Conservation (phyloP, 768 basidiomycete species). For the Lentinus brumalis region DNA sequence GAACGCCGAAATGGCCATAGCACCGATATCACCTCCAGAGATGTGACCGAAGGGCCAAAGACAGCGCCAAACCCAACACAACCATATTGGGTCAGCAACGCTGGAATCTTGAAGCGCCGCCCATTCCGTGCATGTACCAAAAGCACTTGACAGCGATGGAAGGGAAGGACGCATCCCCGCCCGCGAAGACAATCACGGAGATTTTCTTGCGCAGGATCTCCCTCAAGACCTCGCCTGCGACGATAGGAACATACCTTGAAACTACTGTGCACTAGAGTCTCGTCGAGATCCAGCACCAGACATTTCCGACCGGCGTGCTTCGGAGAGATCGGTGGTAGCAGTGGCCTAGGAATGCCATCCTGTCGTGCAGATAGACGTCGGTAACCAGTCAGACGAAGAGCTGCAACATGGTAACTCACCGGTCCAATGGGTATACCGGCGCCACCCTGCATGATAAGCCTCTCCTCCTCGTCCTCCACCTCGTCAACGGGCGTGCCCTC, state of each 20-base stretch:
- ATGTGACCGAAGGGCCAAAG: no score
- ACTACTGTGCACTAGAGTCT: slow-evolving; percentile 95
- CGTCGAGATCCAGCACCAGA: slow-evolving; percentile 94
- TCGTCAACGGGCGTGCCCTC: slow-evolving; percentile 53
- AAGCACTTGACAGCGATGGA: no score
- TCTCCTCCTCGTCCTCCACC: slow-evolving; percentile 88
- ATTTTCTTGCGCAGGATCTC: no score
- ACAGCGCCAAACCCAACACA: no score
- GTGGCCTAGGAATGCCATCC: slow-evolving; percentile 86
- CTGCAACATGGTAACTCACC: slow-evolving; percentile 52
- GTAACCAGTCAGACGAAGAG: neutral
- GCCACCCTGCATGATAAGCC: slow-evolving; percentile 87
- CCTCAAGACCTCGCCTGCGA: slow-evolving; percentile 5
- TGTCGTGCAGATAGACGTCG: slow-evolving; percentile 31
- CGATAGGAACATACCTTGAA: slow-evolving; percentile 75
- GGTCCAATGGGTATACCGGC: slow-evolving; percentile 94
- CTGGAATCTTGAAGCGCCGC: no score
- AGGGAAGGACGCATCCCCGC: no score
- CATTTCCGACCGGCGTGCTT: slow-evolving; percentile 91
- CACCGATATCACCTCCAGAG: no score
- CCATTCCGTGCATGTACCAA: no score
- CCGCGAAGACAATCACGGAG: no score
- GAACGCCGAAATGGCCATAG: no score
- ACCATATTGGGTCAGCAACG: no score
- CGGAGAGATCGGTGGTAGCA: slow-evolving; percentile 82